These are phyloP conservation scores for Penicillium dipodomyicola DNA, from an alignment of 495 filamentous ascomycete genomes.

Conservation along the genomic window DNA sequence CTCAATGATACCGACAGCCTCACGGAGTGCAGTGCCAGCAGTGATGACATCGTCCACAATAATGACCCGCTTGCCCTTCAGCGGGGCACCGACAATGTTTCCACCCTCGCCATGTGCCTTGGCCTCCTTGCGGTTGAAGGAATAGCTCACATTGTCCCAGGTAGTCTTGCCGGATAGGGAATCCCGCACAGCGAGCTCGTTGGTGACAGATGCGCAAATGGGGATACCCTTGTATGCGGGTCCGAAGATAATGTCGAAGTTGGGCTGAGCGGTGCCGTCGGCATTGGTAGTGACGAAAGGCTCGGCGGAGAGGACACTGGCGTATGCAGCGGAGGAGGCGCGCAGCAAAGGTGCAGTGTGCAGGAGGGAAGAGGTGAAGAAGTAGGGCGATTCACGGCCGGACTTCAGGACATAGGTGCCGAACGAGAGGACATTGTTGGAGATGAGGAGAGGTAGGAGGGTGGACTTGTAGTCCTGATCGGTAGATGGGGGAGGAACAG, in stretches of 20 bases:
- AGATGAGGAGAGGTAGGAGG: constrained; percentile 71
- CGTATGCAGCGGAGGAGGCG: constrained; percentile 75
- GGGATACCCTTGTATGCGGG: constrained; percentile 97
- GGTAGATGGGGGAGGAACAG: constrained; percentile 30
- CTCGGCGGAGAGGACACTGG: constrained; percentile 59
- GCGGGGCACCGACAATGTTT: constrained; percentile 77
- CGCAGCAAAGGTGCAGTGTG: constrained; percentile 70
- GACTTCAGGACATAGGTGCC: constrained; percentile 90
- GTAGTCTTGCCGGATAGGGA: constrained; percentile 35
- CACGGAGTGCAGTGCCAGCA: constrained; percentile 87
- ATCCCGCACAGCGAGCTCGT: constrained; percentile 66
- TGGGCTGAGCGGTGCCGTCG: constrained; percentile 32
- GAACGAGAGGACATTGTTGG: constrained; percentile 77
- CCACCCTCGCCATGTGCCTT: constrained; percentile 95
- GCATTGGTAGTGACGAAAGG: constrained; percentile 41
- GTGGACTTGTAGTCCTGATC: constrained; percentile 56
- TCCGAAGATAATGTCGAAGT: constrained; percentile 53
- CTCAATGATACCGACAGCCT: constrained; percentile 80
- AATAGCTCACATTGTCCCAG: constrained; percentile 62
- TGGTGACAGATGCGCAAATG: constrained; percentile 68
- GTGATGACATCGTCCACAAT: constrained; percentile 97
- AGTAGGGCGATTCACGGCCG: constrained; percentile 91
- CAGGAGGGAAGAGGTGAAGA: constrained; percentile 93
- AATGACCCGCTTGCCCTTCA: constrained; percentile 80
- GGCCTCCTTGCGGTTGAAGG: constrained; percentile 91